Percentiles rank a stretch among this genome's conserved stretches.
These are phyloP conservation scores for Syncephalastrum racemosum DNA, from an alignment of 371 early-diverging fungal species.

Conservation along the genomic window DNA sequence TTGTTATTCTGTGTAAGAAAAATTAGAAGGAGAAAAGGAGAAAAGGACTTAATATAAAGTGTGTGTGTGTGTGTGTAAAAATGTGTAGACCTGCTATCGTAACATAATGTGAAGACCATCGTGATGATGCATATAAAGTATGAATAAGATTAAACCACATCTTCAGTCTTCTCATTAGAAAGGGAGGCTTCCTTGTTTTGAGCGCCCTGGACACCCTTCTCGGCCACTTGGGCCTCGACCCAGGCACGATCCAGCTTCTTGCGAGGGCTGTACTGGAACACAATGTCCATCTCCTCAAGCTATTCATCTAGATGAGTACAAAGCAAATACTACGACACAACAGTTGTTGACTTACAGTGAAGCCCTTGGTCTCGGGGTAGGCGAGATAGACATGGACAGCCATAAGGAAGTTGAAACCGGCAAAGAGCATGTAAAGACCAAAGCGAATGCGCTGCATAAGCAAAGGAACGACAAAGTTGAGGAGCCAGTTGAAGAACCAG, in stretches of 20 bases:
- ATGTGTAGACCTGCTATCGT: no score
- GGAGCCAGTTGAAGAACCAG: constrained; percentile 77
- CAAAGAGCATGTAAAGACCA: constrained; percentile 68
- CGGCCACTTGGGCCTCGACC: constrained; percentile 23
- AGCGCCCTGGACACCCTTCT: not conserved
- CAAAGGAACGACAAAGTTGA: constrained; percentile 61
- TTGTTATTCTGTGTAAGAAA: no score
- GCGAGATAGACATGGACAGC: constrained; percentile 57
- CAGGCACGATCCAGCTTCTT: constrained; percentile 29
- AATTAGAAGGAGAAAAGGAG: no score
- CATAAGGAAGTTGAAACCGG: constrained; percentile 59
- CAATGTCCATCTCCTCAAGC: constrained; percentile 45
- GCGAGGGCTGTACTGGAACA: constrained; percentile 34
- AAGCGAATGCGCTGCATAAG: constrained; percentile 59
- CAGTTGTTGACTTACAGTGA: constrained; percentile 28
- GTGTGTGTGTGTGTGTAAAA: no score
- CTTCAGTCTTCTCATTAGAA: constrained; percentile 8
- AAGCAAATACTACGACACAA: not conserved
- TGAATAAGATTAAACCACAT: constrained; percentile 2
- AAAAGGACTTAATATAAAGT: no score
- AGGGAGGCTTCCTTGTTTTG: not conserved
- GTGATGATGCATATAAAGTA: no score
- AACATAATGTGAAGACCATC: no score
- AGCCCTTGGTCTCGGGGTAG: constrained; percentile 65
- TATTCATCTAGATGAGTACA: constrained; percentile 7